These are phyloP conservation scores for Teunomyces tritomae DNA, from an alignment of 805 yeast species.

Conservation along the genomic window DNA sequence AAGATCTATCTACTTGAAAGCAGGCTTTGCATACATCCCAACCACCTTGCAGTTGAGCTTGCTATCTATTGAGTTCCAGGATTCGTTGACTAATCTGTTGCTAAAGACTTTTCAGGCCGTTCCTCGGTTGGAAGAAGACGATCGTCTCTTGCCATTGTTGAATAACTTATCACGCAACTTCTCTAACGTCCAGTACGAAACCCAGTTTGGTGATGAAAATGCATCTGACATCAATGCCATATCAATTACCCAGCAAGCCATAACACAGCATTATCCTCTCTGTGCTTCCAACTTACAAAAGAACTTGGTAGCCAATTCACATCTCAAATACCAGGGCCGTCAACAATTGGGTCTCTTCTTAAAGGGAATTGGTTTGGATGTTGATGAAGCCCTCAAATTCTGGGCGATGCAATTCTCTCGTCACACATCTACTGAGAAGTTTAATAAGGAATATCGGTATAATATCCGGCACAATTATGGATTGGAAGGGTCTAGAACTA, in stretches of 20 bases:
- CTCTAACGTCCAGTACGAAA: slow-evolving; percentile 49
- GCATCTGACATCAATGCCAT: slow-evolving; percentile 55
- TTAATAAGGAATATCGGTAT: slow-evolving; percentile 85
- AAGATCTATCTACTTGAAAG: slow-evolving; percentile 63
- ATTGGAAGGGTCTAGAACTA: slow-evolving; percentile 82
- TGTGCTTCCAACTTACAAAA: slow-evolving; percentile 70
- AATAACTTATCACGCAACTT: slow-evolving; percentile 65
- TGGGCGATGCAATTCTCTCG: slow-evolving; percentile 73
- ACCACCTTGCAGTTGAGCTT: slow-evolving; percentile 73
- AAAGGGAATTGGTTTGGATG: slow-evolving; percentile 83
- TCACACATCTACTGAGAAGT: slow-evolving; percentile 50
- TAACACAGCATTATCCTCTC: slow-evolving; percentile 71
- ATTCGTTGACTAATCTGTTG: slow-evolving; percentile 49
- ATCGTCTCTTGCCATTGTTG: slow-evolving; percentile 79
- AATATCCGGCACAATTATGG: slow-evolving; percentile 90
- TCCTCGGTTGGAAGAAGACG: slow-evolving; percentile 88
- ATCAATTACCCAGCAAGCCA: slow-evolving; percentile 53
- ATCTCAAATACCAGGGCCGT: slow-evolving; percentile 79
- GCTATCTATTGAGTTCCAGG: slow-evolving; percentile 65
- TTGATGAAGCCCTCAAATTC: slow-evolving; percentile 84
- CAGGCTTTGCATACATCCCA: slow-evolving; percentile 84
- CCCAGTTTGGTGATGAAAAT: slow-evolving; percentile 27
- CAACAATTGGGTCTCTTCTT: slow-evolving; percentile 82
- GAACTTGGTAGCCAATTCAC: slow-evolving; percentile 59
- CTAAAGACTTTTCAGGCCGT: slow-evolving; percentile 69